These are phyloP conservation scores for Saitozyma podzolica DNA, from an alignment of 768 basidiomycete genomes.

Conservation along the genomic window DNA sequence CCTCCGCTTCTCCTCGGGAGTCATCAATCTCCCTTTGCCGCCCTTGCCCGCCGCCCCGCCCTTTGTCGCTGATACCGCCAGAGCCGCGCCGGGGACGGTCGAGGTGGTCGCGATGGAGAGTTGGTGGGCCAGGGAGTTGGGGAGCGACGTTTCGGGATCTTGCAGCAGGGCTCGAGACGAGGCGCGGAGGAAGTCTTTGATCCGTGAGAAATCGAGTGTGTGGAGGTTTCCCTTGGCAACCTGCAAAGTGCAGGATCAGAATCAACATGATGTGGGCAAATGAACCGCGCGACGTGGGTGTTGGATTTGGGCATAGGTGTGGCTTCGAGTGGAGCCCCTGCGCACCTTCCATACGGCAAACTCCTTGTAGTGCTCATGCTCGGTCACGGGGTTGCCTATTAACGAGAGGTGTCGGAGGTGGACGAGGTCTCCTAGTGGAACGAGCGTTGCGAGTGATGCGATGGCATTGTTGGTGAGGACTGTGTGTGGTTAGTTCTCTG, in stretches of 20 bases:
- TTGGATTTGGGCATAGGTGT: too few relatives aligned
- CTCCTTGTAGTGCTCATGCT: slow-evolving; percentile 49
- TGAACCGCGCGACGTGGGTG: background rate
- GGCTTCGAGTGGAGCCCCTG: background rate
- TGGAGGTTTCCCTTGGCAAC: slow-evolving; percentile 49
- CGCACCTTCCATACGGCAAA: slow-evolving; percentile 52
- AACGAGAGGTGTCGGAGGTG: slow-evolving; percentile 49
- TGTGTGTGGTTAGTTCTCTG: slow-evolving; percentile 13
- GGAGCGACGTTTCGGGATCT: slow-evolving; percentile 38
- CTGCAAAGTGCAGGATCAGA: slow-evolving; percentile 14
- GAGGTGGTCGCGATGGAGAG: slow-evolving; percentile 41
- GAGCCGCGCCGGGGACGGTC: slow-evolving; percentile 20
- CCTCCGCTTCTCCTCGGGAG: slow-evolving; percentile 51
- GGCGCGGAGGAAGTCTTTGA: slow-evolving; percentile 50
- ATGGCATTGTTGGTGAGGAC: slow-evolving; percentile 51
- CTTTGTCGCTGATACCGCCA: slow-evolving; percentile 7
- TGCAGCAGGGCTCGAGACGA: slow-evolving; percentile 40
- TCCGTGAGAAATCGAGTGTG: slow-evolving; percentile 51
- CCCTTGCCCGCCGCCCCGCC: slow-evolving; percentile 24
- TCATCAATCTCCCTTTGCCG: slow-evolving; percentile 51
- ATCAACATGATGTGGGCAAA: background rate
- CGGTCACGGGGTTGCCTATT: slow-evolving; percentile 48
- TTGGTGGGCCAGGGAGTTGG: slow-evolving; percentile 47
- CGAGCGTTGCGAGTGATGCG: slow-evolving; percentile 46
- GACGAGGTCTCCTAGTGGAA: slow-evolving; percentile 47